Base-by-base conservation (phyloP, 2,329 filamentous ascomycete genomes). In the Fusarium sp. region DNA sequence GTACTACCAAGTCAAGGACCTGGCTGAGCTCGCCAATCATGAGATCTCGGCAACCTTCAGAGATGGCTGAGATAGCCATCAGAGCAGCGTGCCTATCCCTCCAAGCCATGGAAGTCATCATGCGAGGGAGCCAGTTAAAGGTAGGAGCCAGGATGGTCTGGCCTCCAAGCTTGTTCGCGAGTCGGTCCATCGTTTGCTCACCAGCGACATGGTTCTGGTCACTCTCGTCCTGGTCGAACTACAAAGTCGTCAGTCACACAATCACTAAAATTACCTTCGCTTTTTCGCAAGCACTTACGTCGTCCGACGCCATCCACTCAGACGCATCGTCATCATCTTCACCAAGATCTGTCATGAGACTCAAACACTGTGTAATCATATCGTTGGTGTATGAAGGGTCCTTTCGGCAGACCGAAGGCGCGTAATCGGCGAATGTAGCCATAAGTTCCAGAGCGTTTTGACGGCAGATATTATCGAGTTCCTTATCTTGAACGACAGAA, bases 31-130 rank as follows among this genome's bases (percentile, higher is more conserved):
- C 96, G 41, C 92, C 92, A 70, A 97, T 87, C 96, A 99, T 99
- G 66, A 97, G 85, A 28, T 98, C 95, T 62, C 94, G 91, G 77
- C 96, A 99, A 37, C 96, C 96, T 80, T 99, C 96, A 1, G 96
- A 98, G 69, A 99, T 99, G 70, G 96, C 96, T 4, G 95, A 98
- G 65, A 99, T 97, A 26, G 96, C 96, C 96, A 99, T 99, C 53
- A 99, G 87, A 46, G 96, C 96, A 33, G 96, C 96, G 79, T 99
- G 96, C 66, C 95, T 89, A 79, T 99, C 96, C 76, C 93, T 90
- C 96, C 96, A 99, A 31, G 93, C 89, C 73, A 92, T 91, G 2
- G 96, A 98, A 55, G 91, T 93, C 90, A 98, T 97, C 96, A 99
- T 99, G 68, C 94, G 88, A 11, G 96, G 96, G 38, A 99, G 89